These are phyloP conservation scores for Neospora caninum DNA, from an alignment of 169 alveolate genomes.

Conservation along the genomic window DNA sequence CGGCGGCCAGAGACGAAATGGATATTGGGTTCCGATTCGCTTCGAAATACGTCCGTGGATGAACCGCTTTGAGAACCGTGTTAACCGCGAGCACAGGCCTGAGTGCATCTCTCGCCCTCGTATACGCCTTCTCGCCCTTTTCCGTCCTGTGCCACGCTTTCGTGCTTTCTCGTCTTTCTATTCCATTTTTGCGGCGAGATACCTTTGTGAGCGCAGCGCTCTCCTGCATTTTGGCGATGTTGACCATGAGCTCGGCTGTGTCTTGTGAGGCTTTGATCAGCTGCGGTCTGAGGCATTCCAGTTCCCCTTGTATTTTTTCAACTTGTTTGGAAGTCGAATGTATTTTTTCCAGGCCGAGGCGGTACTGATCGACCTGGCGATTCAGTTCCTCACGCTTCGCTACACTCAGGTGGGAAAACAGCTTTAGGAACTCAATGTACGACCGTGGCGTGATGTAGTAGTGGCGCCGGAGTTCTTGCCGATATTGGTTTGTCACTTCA, in stretches of 20 bases:
- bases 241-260: constrained; percentile 89
- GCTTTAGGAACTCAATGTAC: constrained; percentile 91
- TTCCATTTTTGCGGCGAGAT: not conserved
- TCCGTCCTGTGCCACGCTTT: too few species aligned
- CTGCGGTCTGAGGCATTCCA: constrained; percentile 87
- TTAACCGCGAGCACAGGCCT: too few species aligned
- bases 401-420: constrained; percentile 90
- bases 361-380: constrained; percentile 81
- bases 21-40: too few species aligned
- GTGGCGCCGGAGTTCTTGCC: constrained; percentile 87
- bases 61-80: too few species aligned
- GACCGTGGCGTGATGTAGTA: constrained; percentile 97
- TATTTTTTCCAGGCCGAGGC: constrained; percentile 95
- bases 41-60: too few species aligned
- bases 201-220: constrained; percentile 87
- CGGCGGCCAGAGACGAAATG: too few species aligned
- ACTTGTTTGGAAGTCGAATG: constrained; percentile 90
- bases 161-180: not conserved
- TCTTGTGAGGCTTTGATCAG: constrained; percentile 87
- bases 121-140: too few species aligned
- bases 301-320: constrained; percentile 83
- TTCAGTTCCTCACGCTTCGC: constrained; percentile 88
- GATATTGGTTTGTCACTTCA: constrained; percentile 81
- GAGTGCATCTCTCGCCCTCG: too few species aligned
- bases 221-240: constrained; percentile 88